Conservation (phyloP, 2,329 filamentous ascomycete species). For the Talaromyces sp. region DNA sequence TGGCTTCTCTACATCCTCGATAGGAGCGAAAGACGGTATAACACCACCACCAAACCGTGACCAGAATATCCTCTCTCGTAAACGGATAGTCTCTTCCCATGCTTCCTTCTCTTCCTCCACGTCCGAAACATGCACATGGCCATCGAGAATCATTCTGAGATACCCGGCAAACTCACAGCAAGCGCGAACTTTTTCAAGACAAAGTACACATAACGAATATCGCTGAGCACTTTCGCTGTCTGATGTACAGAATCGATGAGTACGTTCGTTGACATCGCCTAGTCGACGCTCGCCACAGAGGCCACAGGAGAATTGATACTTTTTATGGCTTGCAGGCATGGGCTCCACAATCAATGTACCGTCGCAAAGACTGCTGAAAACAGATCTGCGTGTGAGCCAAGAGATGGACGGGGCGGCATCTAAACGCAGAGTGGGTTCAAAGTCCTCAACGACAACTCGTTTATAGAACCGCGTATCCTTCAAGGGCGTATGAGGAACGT, state of each 20-base stretch:
- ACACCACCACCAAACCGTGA: slow-evolving; percentile 87
- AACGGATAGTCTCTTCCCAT: slow-evolving; percentile 89
- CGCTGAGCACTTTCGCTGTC: slow-evolving; percentile 83
- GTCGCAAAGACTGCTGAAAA: slow-evolving; percentile 77
- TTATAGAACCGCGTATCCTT: slow-evolving; percentile 96
- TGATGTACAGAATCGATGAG: slow-evolving; percentile 82
- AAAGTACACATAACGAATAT: slow-evolving; percentile 87
- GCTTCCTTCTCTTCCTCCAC: slow-evolving; percentile 79
- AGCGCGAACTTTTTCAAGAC: slow-evolving; percentile 74
- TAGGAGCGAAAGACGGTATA: slow-evolving; percentile 57
- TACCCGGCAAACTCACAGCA: slow-evolving; percentile 94
- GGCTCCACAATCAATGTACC: slow-evolving; percentile 88
- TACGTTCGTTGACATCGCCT: slow-evolving; percentile 67
- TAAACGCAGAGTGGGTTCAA: slow-evolving; percentile 87
- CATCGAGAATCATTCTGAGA: slow-evolving; percentile 84
- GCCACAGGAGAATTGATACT: slow-evolving; percentile 66
- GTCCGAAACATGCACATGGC: slow-evolving; percentile 81
- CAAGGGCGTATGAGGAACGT: slow-evolving; percentile 53
- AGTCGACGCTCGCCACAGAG: slow-evolving; percentile 82
- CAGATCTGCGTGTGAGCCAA: slow-evolving; percentile 84
- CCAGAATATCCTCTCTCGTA: slow-evolving; percentile 98
- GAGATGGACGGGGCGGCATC: slow-evolving; percentile 87
- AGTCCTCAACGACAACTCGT: slow-evolving; percentile 79
- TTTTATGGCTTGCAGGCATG: slow-evolving; percentile 57
- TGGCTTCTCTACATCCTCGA: slow-evolving; percentile 25